These are phyloP conservation scores for Cladosporium colombiae DNA, from an alignment of 2,329 filamentous ascomycete genomes.

Conservation along the genomic window DNA sequence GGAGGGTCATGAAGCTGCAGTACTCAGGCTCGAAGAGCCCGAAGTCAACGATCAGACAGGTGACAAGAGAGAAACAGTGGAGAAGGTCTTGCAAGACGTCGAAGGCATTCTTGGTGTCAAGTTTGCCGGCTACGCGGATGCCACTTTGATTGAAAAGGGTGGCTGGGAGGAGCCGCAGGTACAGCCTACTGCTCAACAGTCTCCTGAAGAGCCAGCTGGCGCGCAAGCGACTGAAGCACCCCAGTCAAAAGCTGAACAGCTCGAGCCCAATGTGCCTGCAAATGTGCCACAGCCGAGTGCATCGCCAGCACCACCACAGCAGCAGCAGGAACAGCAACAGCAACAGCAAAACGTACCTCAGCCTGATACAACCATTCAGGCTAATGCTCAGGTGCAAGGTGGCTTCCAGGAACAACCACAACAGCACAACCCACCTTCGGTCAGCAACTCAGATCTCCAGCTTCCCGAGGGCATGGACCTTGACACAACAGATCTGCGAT, in stretches of 20 bases:
- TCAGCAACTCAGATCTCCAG: conserved; percentile 12
- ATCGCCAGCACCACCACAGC: conserved; percentile 2
- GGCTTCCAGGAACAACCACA: not conserved
- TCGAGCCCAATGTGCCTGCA: conserved; percentile 6
- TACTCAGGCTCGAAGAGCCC: conserved; percentile 53
- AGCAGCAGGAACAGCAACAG: not conserved
- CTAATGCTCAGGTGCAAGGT: not conserved
- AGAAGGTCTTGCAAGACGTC: conserved; percentile 73
- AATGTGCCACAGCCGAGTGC: conserved; percentile 17
- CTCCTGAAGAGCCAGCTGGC: not conserved
- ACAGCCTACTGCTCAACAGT: conserved; percentile 46
- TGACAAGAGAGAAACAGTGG: conserved; percentile 56
- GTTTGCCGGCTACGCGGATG: conserved; percentile 46
- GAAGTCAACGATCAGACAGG: conserved; percentile 36
- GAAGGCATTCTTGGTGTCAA: conserved; percentile 70
- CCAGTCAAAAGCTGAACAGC: conserved; percentile 61
- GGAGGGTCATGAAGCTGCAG: conserved; percentile 37
- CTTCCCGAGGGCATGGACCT: conserved; percentile 20
- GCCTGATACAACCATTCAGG: conserved; percentile 1
- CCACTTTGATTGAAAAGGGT: conserved; percentile 36
- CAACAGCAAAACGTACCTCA: conserved; percentile 3
- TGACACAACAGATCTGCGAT: conserved; percentile 15
- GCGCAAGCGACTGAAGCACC: not conserved
- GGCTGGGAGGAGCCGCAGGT: conserved; percentile 36
- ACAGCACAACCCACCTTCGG: conserved; percentile 1